Base-by-base conservation (phyloP, 2,329 filamentous ascomycete species). In the Colletotrichum sp. region DNA sequence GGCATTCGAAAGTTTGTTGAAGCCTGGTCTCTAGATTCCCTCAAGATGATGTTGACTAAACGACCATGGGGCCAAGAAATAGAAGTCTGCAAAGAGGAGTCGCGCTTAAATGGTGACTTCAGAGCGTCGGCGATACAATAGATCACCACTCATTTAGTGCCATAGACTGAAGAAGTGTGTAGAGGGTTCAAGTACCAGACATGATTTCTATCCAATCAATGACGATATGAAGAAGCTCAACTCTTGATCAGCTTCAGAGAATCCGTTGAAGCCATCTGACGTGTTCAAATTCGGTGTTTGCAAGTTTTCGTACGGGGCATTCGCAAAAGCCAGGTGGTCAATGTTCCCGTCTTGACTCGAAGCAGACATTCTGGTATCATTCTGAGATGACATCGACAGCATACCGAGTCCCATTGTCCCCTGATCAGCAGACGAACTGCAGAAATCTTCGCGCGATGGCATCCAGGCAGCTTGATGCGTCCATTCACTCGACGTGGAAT, bases 101-200 rank as follows among this genome's bases (percentile, higher is more conserved):
- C 3, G 3, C 5, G 39, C 39, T n/a, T 9, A 6, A 12, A 44
- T 6, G 6, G 18, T n/a, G 18, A 49, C 18, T 49, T 49, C 18
- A 49, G 5, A n/a, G 5, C 0, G 5, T n/a, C 9, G 18, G 39
- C 1, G 9, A 1, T 49, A 49, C 39, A n/a, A 1, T 12, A 49
- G 9, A 49, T 49, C 18, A n/a, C 1, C 39, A 49, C 9, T 49
- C 18, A 7, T 49, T n/a, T 4, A n/a, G 39, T 49, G 18, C 6
- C 9, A 49, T n/a, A 49, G 39, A n/a, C 5, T 49, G 39, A n/a
- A 49, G 18, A n/a, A n/a, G 39, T 49, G 9, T 12, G 39, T 12
- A 10, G 18, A 49, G 10, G 9, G 2, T 49, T n/a, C 3, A 49
- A 7, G 39, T n/a, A n/a, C 39, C 18, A n/a, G 3, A 52, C 12